Base-by-base conservation (phyloP, 148 eudicot species). In the Arbutus unedo region DNA sequence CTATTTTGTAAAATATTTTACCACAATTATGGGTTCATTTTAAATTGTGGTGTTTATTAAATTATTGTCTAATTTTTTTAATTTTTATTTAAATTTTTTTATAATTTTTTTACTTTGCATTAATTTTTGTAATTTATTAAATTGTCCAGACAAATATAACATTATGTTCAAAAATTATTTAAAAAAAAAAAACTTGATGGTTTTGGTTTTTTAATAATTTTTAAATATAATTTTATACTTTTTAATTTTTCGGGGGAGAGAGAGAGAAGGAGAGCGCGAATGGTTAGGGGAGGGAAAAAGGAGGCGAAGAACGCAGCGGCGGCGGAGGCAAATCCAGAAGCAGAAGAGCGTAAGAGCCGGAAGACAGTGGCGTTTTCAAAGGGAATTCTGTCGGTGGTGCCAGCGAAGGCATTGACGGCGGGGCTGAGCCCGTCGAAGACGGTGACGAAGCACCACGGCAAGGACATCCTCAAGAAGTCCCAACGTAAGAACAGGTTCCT, bases 401-500 rank as follows among this genome's bases (percentile, higher is more conserved):
- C 93, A 3, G 85, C 90, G 48, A 91, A 82, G 79, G 83, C 76
- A 2, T 82, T 84, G 6, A 72, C 73, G 8, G 85, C 72, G 7
- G 83, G 89, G 44, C 90, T 93, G n/a, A 77, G 23, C 43, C 95
- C 95, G 0, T 91, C 96, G 11, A 95, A 93, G 80, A 89, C 82
- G 2, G 86, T 91, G 54, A 60, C 76, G 50, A 95, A 93, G 73
- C 96, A 92, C 87, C 96, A 95, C 83, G 96, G 98, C 23, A 87
- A 62, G 56, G 98, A 95, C 83, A 90, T 93, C 11, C 48, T 95
- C 19, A 89, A 90, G 86, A 92, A 91, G 83, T 93, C 98, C 1
- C 96, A 92, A 77, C 84, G 94, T 55, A 95, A 94, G 87, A 95
- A 91, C 78, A 89, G 90, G 1, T 95, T 88, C 78, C 91, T 95